Evolutionary conservation across 164 flowering plant species (phyloP).

Genomic region (Berberis thunbergii): DNA sequence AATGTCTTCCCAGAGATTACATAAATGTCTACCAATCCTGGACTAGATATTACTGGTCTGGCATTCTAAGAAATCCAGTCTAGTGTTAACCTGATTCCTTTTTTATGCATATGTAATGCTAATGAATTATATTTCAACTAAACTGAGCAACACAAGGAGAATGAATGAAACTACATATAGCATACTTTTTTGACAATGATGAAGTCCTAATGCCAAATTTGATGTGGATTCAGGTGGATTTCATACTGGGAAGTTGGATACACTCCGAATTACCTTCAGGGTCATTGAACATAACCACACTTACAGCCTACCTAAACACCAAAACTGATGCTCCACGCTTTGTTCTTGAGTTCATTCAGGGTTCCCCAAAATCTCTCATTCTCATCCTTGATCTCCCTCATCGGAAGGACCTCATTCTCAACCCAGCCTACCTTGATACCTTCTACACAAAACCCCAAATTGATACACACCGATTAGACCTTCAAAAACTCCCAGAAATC

Average conservation of each 20-base stretch:
- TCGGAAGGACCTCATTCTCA: constrained; percentile 56
- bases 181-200: too few relatives aligned
- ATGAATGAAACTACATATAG: too few relatives aligned
- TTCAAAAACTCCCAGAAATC: constrained; percentile 24
- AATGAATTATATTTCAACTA: too few relatives aligned
- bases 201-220: too few relatives aligned
- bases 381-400: constrained; percentile 69
- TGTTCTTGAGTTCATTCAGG: constrained; percentile 53
- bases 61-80: too few relatives aligned
- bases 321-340: constrained; percentile 77
- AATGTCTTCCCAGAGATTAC: too few relatives aligned
- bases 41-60: too few relatives aligned
- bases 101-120: too few relatives aligned
- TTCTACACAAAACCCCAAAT: constrained; percentile 24
- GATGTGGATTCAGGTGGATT: constrained; percentile 39
- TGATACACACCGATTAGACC: constrained; percentile 34
- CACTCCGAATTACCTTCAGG: constrained; percentile 55
- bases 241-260: constrained; percentile 69
- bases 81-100: too few relatives aligned
- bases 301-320: constrained; percentile 43
- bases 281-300: constrained; percentile 58
- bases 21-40: too few relatives aligned
- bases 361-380: constrained; percentile 53
- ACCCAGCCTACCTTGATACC: constrained; percentile 53
- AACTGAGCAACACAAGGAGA: too few relatives aligned